Evolutionary conservation across 2,329 filamentous ascomycete genomes (phyloP).

Genomic region (Aspergillus spinulosporus): DNA sequence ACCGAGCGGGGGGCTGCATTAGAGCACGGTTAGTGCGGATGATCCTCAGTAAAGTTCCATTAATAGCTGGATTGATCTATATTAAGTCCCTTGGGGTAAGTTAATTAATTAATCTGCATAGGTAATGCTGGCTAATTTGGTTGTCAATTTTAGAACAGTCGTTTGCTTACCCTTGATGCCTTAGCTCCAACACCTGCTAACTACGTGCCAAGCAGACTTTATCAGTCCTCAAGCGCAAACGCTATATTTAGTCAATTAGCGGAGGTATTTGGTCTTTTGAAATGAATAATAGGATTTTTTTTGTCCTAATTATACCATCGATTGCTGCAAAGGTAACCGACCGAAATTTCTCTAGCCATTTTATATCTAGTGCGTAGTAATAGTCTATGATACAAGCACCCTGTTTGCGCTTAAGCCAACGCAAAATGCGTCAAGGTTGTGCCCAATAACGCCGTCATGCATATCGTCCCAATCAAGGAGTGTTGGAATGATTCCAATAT

Average conservation of each 20-base stretch:
- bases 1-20: slow-evolving; percentile 12
- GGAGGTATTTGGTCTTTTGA: background rate
- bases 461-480: background rate
- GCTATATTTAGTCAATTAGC: background rate
- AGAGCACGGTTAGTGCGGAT: background rate
- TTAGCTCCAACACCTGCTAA: background rate
- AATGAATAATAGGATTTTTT: background rate
- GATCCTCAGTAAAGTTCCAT: slow-evolving; percentile 6
- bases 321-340: background rate
- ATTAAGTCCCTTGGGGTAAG: background rate
- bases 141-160: slow-evolving; percentile 10
- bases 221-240: background rate
- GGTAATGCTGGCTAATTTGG: slow-evolving; percentile 5
- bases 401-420: background rate
- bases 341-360: slow-evolving; percentile 1
- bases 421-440: slow-evolving; percentile 5
- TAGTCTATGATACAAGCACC: slow-evolving; percentile 7
- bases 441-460: slow-evolving; percentile 13
- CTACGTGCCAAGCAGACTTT: slow-evolving; percentile 2
- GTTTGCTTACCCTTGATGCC: too few relatives aligned
- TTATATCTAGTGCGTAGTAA: slow-evolving; percentile 1
- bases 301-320: background rate
- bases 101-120: background rate
- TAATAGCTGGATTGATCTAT: slow-evolving; percentile 3
- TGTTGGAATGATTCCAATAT: background rate